Evolutionary conservation across 768 basidiomycete species (phyloP).

Genomic region (Tulasnella sp.): DNA sequence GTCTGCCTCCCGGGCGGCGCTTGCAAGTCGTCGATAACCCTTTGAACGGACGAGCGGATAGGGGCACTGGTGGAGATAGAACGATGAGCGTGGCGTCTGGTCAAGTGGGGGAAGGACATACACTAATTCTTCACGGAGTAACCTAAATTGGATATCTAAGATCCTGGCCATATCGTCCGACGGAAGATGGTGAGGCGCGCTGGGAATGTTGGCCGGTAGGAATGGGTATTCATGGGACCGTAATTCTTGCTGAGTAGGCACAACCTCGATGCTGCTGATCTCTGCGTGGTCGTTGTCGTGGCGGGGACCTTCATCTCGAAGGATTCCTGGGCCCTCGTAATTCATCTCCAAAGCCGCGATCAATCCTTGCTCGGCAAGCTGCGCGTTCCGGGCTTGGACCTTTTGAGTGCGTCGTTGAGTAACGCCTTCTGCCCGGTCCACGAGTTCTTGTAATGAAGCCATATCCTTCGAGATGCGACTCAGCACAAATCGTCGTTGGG

Average conservation of each 20-base stretch:
- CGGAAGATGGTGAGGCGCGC: constrained; percentile 51
- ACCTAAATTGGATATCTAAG: constrained; percentile 62
- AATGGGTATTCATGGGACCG: constrained; percentile 38
- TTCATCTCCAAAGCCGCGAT: constrained; percentile 30
- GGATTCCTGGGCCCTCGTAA: constrained; percentile 45
- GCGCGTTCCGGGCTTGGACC: constrained; percentile 19
- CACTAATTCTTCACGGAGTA: constrained; percentile 62
- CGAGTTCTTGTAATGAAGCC: too few relatives aligned
- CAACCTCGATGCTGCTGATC: constrained; percentile 48
- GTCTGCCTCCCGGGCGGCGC: constrained; percentile 6
- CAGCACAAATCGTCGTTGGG: constrained; percentile 32
- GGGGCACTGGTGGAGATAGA: constrained; percentile 33
- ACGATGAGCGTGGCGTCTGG: background rate
- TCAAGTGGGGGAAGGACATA: constrained; percentile 22
- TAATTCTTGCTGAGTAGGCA: constrained; percentile 59
- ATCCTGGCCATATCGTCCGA: constrained; percentile 48
- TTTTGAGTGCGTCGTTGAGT: background rate
- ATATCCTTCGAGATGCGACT: constrained; percentile 27
- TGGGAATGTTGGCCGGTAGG: constrained; percentile 46
- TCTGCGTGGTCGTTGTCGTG: constrained; percentile 57
- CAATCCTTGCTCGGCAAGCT: constrained; percentile 26
- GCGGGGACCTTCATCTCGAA: constrained; percentile 39
- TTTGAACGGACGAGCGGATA: constrained; percentile 38
- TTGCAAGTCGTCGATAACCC: constrained; percentile 36
- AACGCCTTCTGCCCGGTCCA: constrained; percentile 35